Percentiles rank a stretch among this genome's conserved stretches.
Conservation (phyloP, 108 stramenopile species). For the Stephanodiscus minutulus region DNA sequence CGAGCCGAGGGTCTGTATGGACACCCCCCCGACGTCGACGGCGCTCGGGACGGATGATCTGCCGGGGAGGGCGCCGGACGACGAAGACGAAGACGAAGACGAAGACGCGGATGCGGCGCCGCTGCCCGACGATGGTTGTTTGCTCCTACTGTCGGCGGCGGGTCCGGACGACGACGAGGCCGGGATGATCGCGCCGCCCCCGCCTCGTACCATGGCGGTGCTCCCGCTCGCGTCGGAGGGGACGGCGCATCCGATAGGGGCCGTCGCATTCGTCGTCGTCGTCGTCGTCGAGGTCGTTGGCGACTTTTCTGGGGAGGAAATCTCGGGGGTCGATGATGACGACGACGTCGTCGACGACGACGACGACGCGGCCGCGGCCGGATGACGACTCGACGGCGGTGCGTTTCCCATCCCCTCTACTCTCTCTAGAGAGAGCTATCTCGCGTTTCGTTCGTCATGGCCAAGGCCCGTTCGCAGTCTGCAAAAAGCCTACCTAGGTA, state of each 20-base stretch:
- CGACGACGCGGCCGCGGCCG: not conserved
- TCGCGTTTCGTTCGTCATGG: too few relatives aligned
- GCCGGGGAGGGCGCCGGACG: not conserved
- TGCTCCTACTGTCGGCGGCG: too few relatives aligned
- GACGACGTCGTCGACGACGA: not conserved
- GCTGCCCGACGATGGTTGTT: not conserved
- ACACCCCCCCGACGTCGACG: conserved; percentile 5
- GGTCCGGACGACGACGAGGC: not conserved
- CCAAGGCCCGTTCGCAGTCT: too few relatives aligned
- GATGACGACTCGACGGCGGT: not conserved
- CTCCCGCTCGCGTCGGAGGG: not conserved
- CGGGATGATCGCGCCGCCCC: too few relatives aligned
- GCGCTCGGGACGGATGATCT: conserved; percentile 5
- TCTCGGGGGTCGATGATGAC: not conserved
- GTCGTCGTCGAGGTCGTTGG: not conserved
- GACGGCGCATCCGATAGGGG: not conserved
- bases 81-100: not conserved
- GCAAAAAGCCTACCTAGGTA: too few relatives aligned
- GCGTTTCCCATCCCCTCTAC: not conserved
- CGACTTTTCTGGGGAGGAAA: not conserved
- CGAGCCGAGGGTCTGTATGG: too few relatives aligned
- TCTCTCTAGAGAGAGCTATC: too few relatives aligned
- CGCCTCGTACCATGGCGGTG: too few relatives aligned
- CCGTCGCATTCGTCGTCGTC: not conserved
- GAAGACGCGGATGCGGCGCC: too few relatives aligned